Base-by-base conservation (phyloP, 306 rosid species). In the Purshia tridentata region DNA sequence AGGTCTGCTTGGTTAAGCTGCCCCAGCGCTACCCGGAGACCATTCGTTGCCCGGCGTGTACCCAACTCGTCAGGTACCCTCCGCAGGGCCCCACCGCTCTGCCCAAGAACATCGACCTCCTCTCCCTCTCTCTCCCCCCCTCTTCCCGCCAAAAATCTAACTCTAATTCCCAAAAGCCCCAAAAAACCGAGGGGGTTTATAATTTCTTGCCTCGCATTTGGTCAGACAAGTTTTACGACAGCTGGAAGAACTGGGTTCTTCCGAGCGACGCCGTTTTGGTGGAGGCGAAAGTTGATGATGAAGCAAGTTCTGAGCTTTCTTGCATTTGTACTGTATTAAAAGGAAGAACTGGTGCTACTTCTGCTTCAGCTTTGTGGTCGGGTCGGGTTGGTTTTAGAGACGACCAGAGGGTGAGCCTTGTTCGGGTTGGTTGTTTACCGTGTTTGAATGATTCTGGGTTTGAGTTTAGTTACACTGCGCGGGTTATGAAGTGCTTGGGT, bases 41-140 rank as follows among this genome's bases (percentile, higher is more conserved):
- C 9, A 76, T 93, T 72, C 92, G 94, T 44, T 91, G 96, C 78
- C 98, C 98, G 40, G 91, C 88, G 39, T 93, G 98, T 68, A 93
- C 81, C 16, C 96, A 84, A 51, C 92, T 93, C 53, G 92, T 89
- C 70, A 89, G 81, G 53, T 88, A 69, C 85, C 86, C 93, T 4
- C 52, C 83, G 4, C 82, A 77, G 66, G 94, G 96, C 1, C 89
- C 94, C 59, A 81, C 88, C 51, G 83, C 88, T 74, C 91, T 93
- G 18, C 98, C 98, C 55, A 93, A 91, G 81, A 93, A 93, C 88
- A 89, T 91, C 73, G 98, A 93, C 67, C 96, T 93, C 48, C 96
- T 93, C 65, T 78, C 97, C 12, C 55, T 89, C 77, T 81, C 80
- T 59, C 82, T 76, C 40, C 63, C 76, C 35, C 76, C 74, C 50